Base-by-base conservation (phyloP, 1,284 basidiomycete species). In the Xerocomus nothofagi region DNA sequence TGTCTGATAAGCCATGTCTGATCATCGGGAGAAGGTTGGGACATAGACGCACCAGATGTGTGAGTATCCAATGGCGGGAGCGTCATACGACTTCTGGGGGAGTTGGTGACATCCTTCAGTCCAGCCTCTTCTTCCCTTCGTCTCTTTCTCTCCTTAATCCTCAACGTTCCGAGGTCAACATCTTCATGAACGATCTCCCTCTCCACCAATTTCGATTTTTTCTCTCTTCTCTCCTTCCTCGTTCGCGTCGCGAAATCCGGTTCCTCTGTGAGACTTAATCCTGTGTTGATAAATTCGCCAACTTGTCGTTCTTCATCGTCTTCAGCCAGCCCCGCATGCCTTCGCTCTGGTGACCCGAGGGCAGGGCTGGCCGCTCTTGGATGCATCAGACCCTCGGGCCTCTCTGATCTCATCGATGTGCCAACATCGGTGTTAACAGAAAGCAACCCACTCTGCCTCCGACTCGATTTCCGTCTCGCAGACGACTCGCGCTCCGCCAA, bases 381-480 rank as follows among this genome's bases (percentile, higher is more conserved):
- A 14, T 73, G 71, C 17, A 73, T 56, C 20, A 73, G 56, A n/a
- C 71, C 65, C 10, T 73, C 63, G 0, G 24, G 47, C 40, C 49
- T 60, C 44, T 51, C 63, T 38, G 49, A 61, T 60, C 57, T 59
- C 51, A 42, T 50, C 49, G 55, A 63, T 41, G 39, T n/a, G 8
- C 64, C 53, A 10, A 55, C 43, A 18, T 53, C 44, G 14, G 53
- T 62, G 12, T 57, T 64, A 36, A 75, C 64, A 27, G 71, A 74
- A 51, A 89, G 65, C 38, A 88, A 67, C 6, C 86, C 86, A 57
- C 86, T 88, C 67, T 84, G 84, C 41, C 86, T 72, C 54, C 86
- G 73, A 47, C 77, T 70, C 8, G 77, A 62, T 51, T 80, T 82
- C 30, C 78, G 73, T 61, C 79, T 83, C 31, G 71, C 65, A 44